A percentile compares a stretch with the other conserved stretches of the same genome.
Conservation (phyloP, 202 grass and related monocot genomes). For the Schoenoplectus triqueter region DNA sequence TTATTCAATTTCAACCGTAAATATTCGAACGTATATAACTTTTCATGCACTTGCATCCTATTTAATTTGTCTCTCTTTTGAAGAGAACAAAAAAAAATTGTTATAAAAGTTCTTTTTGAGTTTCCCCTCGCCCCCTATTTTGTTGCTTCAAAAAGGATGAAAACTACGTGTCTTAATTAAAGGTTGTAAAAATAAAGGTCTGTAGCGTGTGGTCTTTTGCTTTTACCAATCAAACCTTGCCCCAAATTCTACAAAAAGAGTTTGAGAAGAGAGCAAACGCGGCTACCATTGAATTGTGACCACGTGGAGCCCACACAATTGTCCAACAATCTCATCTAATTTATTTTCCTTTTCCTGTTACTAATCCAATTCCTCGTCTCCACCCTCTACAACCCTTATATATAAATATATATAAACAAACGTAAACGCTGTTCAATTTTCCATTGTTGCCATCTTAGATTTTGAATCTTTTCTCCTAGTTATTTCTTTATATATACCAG, state of each 20-base stretch:
- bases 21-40: no score
- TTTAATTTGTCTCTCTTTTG: no score
- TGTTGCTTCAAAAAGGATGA: no score
- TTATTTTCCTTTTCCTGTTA: neutral
- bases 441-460: conserved; percentile 13
- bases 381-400: neutral
- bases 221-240: neutral
- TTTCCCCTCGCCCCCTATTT: no score
- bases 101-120: no score
- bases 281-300: neutral
- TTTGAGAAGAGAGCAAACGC: conserved; percentile 11
- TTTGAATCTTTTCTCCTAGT: neutral
- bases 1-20: no score
- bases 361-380: neutral
- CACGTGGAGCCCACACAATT: neutral
- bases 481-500: neutral
- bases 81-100: no score
- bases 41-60: no score
- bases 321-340: neutral
- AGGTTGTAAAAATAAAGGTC: no score
- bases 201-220: no score
- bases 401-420: conserved; percentile 16
- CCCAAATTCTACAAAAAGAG: neutral
- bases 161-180: no score
- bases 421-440: neutral